Evolutionary conservation across 768 basidiomycete species (phyloP), one percentile per base, ranked within the genome.

Genomic region (Lactarius quietus): DNA sequence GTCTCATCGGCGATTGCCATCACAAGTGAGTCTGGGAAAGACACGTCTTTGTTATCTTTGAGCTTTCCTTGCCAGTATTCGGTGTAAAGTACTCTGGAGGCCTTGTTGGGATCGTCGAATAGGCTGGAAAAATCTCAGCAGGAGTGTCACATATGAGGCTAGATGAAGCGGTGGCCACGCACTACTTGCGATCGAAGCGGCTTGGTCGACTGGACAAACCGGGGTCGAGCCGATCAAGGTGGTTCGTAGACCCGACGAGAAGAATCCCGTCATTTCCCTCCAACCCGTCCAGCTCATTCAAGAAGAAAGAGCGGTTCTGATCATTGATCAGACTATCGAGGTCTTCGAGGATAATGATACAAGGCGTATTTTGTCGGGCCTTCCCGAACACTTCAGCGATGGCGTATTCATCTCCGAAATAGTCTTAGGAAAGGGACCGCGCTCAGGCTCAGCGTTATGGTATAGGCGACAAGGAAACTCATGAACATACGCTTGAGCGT

Each of bases 141-240:
- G 3, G 23, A 23, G n/a, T 41, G 12, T 1, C 20, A n/a, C 36
- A 3, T 18, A 41, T 15, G 54, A 38, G 29, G 15, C 29, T 6
- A 35, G 23, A 23, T 52, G 45, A 36, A n/a, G 12, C 20, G 17
- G 52, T 0, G 43, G 56, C 39, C 10, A 81, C 89, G 67, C 69
- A 90, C 91, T 86, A 93, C 79, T 93, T 92, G 60, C 93, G 81
- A 73, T 94, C 92, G 70, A 94, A 94, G 43, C 92, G 84, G 70
- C 89, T 92, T 10, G 92, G 92, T 23, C 93, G 83, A 48, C 79
- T 84, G 68, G 89, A 87, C 65, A 95, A 74, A 8, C 87, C 89
- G 36, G 89, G 85, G 71, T 93, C 93, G 48, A 94, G 83, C 53
- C 82, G 78, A 48, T 93, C 89, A 66, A 93, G 87, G 74, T 94